Evolutionary conservation across 2,329 filamentous ascomycete species (phyloP), one percentile per base, ranked within the genome.

Genomic region (Aspergillus sergii): DNA sequence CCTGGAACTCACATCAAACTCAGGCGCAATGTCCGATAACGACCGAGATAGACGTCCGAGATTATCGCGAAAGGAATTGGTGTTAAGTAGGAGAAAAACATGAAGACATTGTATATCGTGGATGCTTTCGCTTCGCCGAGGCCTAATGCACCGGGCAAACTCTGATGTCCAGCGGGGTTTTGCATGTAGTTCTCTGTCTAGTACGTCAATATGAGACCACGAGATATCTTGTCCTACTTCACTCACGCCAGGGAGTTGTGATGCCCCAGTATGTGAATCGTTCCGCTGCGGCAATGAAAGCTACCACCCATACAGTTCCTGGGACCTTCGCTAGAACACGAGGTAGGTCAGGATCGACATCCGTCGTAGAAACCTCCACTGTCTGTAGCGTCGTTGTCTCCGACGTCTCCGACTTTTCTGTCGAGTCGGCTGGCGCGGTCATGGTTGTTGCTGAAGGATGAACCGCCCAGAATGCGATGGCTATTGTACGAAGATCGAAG

Each of bases 81-180:
- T 3, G 73, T 71, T 2, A 78, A 65, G 63, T 81, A 84, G 19
- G 77, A 76, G 67, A 83, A 83, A 69, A 85, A 84, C 68, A 84
- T 83, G 70, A 88, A 88, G 65, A 84, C 85, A 53, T 84, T 80
- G 63, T 83, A 83, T 11, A 88, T 78, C 28, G 80, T 83, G 3
- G 85, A 82, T 81, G 59, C 83, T 81, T 28, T 28, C 5, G 26
- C 26, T 68, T 88, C 81, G 8, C 85, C 85, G 68, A 86, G 75
- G 3, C 83, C 84, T 12, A 89, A 75, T 48, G 85, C 86, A 70
- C 83, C 84, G 3, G 85, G 79, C 0, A 79, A n/a, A 39, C 32
- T 79, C 5, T 50, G 53, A n/a, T 57, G 57, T 16, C 57, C 58
- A 6, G 58, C 19, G 1, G 39, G 3, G 50, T 69, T 64, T 59